Percentiles rank a stretch among this genome's conserved stretches.
Evolutionary conservation across 2,329 filamentous ascomycete species (phyloP).

Genomic region (Escovopsis weberi): DNA sequence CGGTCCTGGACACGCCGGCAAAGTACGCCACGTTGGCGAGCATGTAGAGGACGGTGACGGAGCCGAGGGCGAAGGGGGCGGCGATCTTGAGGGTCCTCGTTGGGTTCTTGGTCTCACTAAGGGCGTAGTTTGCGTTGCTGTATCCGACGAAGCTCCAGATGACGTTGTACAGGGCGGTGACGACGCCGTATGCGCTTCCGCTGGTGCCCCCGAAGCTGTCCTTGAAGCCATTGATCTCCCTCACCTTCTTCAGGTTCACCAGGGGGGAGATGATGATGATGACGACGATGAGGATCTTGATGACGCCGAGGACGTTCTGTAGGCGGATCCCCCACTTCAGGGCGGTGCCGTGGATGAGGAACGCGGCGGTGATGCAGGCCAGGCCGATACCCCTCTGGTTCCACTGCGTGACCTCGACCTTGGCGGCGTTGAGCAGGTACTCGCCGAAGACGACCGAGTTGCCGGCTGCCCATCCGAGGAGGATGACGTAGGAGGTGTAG

Average conservation of each 20-base stretch:
- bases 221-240: conserved; percentile 44
- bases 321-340: conserved; percentile 53
- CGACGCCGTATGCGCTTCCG: conserved; percentile 49
- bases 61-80: conserved; percentile 43
- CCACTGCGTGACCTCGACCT: conserved; percentile 48
- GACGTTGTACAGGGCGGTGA: conserved; percentile 58
- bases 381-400: conserved; percentile 53
- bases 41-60: conserved; percentile 48
- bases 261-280: conserved; percentile 52
- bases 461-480: conserved; percentile 50
- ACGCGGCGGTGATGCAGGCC: conserved; percentile 50
- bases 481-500: conserved; percentile 46
- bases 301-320: conserved; percentile 48
- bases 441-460: conserved; percentile 59
- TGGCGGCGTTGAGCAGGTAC: conserved; percentile 52
- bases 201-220: conserved; percentile 53
- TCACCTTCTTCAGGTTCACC: conserved; percentile 43
- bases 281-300: conserved; percentile 52
- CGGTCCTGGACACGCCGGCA: conserved; percentile 37
- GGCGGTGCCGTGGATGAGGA: conserved; percentile 48
- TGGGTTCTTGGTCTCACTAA: conserved; percentile 52
- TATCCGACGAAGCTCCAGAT: conserved; percentile 58
- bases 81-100: conserved; percentile 50
- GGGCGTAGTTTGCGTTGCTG: conserved; percentile 52
- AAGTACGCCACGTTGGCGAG: conserved; percentile 55